Conservation (phyloP, 768 basidiomycete genomes). For the Tylopilus subfusipes region DNA sequence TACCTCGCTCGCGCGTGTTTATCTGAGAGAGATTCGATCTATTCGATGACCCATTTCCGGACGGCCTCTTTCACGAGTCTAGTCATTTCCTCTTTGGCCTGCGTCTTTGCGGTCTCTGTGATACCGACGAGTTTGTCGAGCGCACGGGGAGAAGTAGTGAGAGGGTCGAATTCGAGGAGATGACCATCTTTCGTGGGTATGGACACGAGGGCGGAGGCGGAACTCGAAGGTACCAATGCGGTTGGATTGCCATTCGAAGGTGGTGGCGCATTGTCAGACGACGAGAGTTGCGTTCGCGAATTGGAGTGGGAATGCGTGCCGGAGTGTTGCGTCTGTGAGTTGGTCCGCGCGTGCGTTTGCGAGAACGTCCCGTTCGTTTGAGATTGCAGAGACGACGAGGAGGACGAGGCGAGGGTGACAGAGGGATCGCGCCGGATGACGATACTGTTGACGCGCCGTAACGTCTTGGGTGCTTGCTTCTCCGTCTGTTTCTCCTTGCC, state of each 20-base stretch:
- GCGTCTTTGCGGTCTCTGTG: conserved; percentile 77
- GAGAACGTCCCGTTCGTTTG: conserved; percentile 15
- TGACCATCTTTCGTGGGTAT: conserved; percentile 82
- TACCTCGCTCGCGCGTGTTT: not conserved
- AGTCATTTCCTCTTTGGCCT: conserved; percentile 74
- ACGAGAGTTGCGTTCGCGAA: conserved; percentile 29
- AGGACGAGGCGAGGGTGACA: conserved; percentile 36
- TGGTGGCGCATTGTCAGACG: not conserved
- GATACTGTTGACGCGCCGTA: conserved; percentile 54
- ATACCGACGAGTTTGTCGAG: conserved; percentile 77
- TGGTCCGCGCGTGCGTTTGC: conserved; percentile 41
- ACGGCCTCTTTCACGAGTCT: conserved; percentile 68
- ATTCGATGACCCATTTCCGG: conserved; percentile 68
- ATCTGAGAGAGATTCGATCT: not conserved
- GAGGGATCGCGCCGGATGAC: conserved; percentile 58
- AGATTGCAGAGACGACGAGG: conserved; percentile 28
- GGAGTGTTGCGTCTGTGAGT: conserved; percentile 46
- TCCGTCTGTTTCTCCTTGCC: conserved; percentile 25
- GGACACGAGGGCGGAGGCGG: conserved; percentile 61
- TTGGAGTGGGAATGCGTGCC: conserved; percentile 41
- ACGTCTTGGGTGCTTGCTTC: conserved; percentile 9
- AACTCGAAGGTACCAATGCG: conserved; percentile 2
- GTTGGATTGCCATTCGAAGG: not conserved
- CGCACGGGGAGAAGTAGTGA: conserved; percentile 66
- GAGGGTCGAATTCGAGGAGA: conserved; percentile 80